These are phyloP conservation scores for Diaporthe sp. DNA, from an alignment of 2,329 filamentous ascomycete genomes.

Conservation along the genomic window DNA sequence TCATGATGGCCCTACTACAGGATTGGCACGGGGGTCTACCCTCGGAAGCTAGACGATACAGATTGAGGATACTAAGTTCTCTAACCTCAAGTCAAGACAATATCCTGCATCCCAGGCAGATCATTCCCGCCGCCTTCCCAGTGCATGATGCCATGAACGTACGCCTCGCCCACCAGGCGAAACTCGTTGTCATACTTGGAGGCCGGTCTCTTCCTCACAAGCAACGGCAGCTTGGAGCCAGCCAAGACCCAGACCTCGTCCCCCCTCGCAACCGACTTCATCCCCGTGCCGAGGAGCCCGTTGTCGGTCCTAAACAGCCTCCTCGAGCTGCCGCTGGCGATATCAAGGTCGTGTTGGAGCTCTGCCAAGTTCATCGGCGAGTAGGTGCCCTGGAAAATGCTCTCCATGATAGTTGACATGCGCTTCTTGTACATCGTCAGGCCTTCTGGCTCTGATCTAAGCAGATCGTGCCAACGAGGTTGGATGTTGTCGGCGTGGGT, in stretches of 20 bases:
- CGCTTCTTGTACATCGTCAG: constrained; percentile 23
- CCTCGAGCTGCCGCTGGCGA: constrained; percentile 31
- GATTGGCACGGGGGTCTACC: not conserved
- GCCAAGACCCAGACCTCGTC: constrained; percentile 38
- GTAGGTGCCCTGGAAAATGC: constrained; percentile 35
- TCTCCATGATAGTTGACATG: constrained; percentile 30
- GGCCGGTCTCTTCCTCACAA: not conserved
- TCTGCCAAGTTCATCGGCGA: constrained; percentile 32
- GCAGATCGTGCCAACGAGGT: constrained; percentile 30
- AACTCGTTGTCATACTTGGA: not conserved
- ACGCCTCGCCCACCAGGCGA: constrained; percentile 30
- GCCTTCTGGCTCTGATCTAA: constrained; percentile 29
- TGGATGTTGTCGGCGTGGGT: not conserved
- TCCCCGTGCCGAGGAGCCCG: constrained; percentile 33
- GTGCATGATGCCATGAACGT: constrained; percentile 37
- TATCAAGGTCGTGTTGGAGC: constrained; percentile 40
- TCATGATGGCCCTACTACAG: not conserved
- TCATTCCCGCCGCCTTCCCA: not conserved
- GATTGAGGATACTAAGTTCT: too few relatives aligned
- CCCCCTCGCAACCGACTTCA: constrained; percentile 17
- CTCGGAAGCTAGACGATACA: not conserved
- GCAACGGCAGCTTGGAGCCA: constrained; percentile 27
- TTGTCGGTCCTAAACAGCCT: constrained; percentile 32
- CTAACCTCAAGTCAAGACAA: not conserved
- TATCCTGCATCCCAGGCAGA: not conserved